Evolutionary conservation across 805 yeast species (phyloP), one percentile per base, ranked within the genome.

Genomic region (Wickerhamomyces mucosus): DNA sequence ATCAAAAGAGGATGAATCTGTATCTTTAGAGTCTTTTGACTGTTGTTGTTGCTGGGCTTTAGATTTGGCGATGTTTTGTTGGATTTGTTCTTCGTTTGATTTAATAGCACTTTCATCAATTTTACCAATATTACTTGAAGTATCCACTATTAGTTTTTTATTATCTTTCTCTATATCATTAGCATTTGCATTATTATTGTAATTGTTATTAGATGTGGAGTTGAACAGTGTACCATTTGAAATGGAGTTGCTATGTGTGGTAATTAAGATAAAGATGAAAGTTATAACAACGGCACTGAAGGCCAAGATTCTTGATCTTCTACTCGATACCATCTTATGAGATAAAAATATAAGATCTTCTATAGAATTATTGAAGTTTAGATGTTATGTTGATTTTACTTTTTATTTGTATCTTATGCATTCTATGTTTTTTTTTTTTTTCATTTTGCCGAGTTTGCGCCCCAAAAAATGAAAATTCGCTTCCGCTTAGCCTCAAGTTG

Each of bases 31-130:
- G 8, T 33, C 38, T 3, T 6, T 19, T 15, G 22, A 14, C 20
- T 21, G 29, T 16, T 24, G 18, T 12, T 25, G 26, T 11, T 27
- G 35, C 22, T 17, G 13, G 14, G 15, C 19, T 22, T 15, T 16
- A 17, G 30, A 20, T 15, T 28, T n/a, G 18, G 36, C 35, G 10
- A 40, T 20, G 21, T 43, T 40, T 22, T 41, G 50, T 27, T 40
- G 39, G 24, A 41, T 31, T 29, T 40, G 38, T 15, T 56, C 61
- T 37, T 61, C 66, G 9, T 56, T 58, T 20, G 43, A 37, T 35
- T 57, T 60, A 34, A 63, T 65, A 35, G 58, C 59, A n/a, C 54
- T 35, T 38, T 63, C 69, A 31, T 64, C 68, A 18, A 62, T 56
- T 6, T 37, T 50, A 3, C 67, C 69, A 14, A 41, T 31, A n/a